phyloP scores from a whole-genome alignment of 805 yeast genomes.

The Torulaspora franciscae region DNA sequence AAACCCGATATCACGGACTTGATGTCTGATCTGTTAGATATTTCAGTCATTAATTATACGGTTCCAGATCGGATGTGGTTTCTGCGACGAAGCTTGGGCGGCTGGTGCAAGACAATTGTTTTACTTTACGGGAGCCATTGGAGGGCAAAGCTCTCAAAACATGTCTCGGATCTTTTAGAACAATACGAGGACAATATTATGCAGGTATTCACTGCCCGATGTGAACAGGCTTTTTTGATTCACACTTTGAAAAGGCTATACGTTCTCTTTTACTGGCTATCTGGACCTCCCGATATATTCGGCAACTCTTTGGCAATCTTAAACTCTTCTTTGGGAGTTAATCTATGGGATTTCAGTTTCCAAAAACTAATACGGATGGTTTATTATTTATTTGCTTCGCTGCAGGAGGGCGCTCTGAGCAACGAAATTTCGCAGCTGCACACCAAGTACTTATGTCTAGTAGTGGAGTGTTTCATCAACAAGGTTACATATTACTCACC shows the following conservation, averaged over 20 bases:
- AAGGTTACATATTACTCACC: slow-evolving; percentile 4
- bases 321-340: slow-evolving; percentile 19
- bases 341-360: slow-evolving; percentile 25
- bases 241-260: slow-evolving; percentile 15
- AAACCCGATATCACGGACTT: slow-evolving; percentile 18
- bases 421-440: slow-evolving; percentile 14
- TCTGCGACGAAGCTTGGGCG: slow-evolving; percentile 24
- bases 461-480: slow-evolving; percentile 15
- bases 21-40: slow-evolving; percentile 16
- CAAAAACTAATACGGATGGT: slow-evolving; percentile 28
- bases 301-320: slow-evolving; percentile 14
- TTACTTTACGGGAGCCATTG: slow-evolving; percentile 14
- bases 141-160: slow-evolving; percentile 13
- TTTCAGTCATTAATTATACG: slow-evolving; percentile 16
- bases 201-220: slow-evolving; percentile 14
- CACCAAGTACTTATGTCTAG: slow-evolving; percentile 16
- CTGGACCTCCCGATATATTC: slow-evolving; percentile 14
- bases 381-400: slow-evolving; percentile 24
- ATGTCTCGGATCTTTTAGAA: slow-evolving; percentile 10
- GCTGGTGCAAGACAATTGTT: slow-evolving; percentile 21
- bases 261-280: slow-evolving; percentile 26
- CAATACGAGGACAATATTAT: slow-evolving; percentile 18
- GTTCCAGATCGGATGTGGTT: slow-evolving; percentile 25
- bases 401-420: slow-evolving; percentile 1
- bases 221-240: slow-evolving; percentile 11